These are phyloP conservation scores for Cadophora malorum DNA, from an alignment of 2,329 filamentous ascomycete genomes.

Conservation along the genomic window DNA sequence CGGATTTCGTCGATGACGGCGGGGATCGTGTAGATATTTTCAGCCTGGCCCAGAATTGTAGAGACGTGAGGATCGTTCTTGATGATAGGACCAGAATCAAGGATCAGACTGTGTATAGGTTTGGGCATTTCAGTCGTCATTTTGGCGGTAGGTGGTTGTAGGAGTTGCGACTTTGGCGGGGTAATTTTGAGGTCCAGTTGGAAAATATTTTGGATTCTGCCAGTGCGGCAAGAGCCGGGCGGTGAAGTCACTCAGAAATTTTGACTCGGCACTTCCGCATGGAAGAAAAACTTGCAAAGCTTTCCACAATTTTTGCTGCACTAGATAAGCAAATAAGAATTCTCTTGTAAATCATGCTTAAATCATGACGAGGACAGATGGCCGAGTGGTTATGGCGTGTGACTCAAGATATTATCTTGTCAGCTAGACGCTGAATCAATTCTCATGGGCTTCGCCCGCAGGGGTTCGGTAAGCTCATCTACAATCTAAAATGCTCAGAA, in stretches of 20 bases:
- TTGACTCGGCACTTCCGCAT: too few species aligned
- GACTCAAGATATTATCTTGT: conserved; percentile 23
- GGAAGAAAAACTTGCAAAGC: too few species aligned
- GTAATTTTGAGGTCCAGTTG: conserved; percentile 22
- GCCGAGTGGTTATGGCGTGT: conserved; percentile 29
- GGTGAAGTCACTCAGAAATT: neutral
- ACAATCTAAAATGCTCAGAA: too few species aligned
- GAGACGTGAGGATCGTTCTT: conserved; percentile 89
- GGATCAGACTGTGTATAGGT: conserved; percentile 79
- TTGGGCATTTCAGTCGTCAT: conserved; percentile 55
- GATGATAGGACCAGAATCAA: conserved; percentile 92
- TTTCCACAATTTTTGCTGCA: too few species aligned
- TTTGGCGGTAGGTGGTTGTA: conserved; percentile 25
- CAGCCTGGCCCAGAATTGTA: conserved; percentile 77
- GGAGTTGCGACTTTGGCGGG: conserved; percentile 28
- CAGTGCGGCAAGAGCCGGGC: neutral
- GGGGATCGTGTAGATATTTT: conserved; percentile 81
- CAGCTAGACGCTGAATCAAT: conserved; percentile 21
- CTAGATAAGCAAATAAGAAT: neutral
- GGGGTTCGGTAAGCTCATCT: conserved; percentile 17
- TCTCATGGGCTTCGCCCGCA: conserved; percentile 26
- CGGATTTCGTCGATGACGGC: conserved; percentile 87
- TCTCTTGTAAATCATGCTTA: neutral
- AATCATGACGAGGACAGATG: conserved; percentile 21
- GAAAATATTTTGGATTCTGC: conserved; percentile 23